A percentile compares a stretch with the other conserved stretches of the same genome.
phyloP scores from a whole-genome alignment of 805 yeast species.

The Hanseniaspora hatyaiensis region DNA sequence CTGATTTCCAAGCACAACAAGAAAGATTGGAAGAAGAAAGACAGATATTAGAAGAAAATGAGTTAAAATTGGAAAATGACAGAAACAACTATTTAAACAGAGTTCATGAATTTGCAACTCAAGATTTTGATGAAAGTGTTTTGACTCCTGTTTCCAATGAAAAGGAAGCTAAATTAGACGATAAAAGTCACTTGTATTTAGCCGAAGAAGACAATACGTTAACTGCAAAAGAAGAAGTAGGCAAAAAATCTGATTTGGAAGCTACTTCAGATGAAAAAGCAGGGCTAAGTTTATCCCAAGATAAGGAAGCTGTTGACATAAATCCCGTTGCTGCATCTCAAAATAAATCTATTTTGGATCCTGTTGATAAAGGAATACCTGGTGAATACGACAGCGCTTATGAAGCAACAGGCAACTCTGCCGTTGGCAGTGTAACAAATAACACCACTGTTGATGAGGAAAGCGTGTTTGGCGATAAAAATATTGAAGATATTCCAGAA shows the following conservation, averaged over 20 bases:
- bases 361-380: constrained; percentile 24
- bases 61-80: constrained; percentile 17
- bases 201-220: too few relatives aligned
- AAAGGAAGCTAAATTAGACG: too few relatives aligned
- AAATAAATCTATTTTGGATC: constrained; percentile 17
- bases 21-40: constrained; percentile 32
- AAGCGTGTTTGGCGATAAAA: not conserved
- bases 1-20: constrained; percentile 30
- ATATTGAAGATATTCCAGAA: constrained; percentile 11
- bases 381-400: constrained; percentile 20
- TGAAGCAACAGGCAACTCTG: too few relatives aligned
- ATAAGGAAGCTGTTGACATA: not conserved
- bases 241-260: not conserved
- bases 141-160: not conserved
- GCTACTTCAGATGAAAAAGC: not conserved
- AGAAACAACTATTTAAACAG: constrained; percentile 30
- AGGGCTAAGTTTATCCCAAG: not conserved
- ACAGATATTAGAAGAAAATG: constrained; percentile 32
- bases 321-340: too few relatives aligned
- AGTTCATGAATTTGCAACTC: constrained; percentile 30
- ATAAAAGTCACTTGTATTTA: too few relatives aligned
- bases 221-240: too few relatives aligned
- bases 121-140: constrained; percentile 9
- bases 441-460: constrained; percentile 1
- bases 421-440: not conserved